Conservation (phyloP, 805 yeast species). For the Wickerhamomyces rabaulensis region DNA sequence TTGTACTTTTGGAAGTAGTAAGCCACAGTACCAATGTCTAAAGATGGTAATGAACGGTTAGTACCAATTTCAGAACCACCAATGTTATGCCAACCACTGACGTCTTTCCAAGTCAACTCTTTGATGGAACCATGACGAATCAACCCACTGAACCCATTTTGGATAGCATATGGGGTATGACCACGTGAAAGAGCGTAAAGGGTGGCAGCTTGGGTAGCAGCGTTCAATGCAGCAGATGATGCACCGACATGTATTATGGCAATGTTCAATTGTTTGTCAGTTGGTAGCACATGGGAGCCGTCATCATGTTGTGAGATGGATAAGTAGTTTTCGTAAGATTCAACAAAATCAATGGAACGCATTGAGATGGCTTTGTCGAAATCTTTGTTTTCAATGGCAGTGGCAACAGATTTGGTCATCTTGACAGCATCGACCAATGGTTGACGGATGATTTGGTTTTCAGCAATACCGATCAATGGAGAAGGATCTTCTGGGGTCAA, state of each 20-base stretch:
- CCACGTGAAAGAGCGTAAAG: slow-evolving; percentile 85
- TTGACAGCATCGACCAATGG: slow-evolving; percentile 88
- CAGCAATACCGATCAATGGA: slow-evolving; percentile 87
- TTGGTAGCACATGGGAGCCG: slow-evolving; percentile 55
- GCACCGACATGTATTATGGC: slow-evolving; percentile 95
- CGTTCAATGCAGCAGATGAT: slow-evolving; percentile 94
- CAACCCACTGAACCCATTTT: slow-evolving; percentile 91
- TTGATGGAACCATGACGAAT: slow-evolving; percentile 82
- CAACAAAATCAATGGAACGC: slow-evolving; percentile 85
- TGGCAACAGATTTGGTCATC: slow-evolving; percentile 84
- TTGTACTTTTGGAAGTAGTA: slow-evolving; percentile 85
- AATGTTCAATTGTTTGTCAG: slow-evolving; percentile 56
- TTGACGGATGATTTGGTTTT: slow-evolving; percentile 79
- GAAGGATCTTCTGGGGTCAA: slow-evolving; percentile 88
- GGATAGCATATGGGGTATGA: slow-evolving; percentile 84
- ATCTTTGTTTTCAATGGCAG: slow-evolving; percentile 72
- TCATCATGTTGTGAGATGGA: slow-evolving; percentile 66
- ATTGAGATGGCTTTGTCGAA: slow-evolving; percentile 83
- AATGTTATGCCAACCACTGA: slow-evolving; percentile 78
- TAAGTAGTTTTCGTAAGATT: slow-evolving; percentile 66
- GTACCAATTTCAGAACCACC: slow-evolving; percentile 99
- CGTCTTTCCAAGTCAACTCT: slow-evolving; percentile 74
- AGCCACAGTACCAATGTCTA: slow-evolving; percentile 86
- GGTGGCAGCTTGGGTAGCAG: slow-evolving; percentile 89
- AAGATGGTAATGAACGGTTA: slow-evolving; percentile 75